Evolutionary conservation across 202 grass and related monocot genomes (phyloP).

Genomic region (Sporobolus alterniflorus): DNA sequence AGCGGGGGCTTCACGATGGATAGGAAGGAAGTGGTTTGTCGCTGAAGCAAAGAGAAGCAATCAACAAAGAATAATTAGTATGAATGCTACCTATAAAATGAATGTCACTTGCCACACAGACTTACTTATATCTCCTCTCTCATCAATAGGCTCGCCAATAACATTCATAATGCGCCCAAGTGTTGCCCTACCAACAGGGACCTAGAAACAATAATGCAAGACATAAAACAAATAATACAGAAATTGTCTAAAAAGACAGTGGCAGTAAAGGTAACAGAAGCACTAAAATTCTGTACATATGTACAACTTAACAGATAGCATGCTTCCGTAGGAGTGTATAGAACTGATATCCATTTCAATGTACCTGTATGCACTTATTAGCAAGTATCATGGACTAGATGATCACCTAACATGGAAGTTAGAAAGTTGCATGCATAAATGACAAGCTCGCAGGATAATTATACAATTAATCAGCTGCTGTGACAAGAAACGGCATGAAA

Average conservation of each 20-base stretch:
- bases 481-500: not conserved
- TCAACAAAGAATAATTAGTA: not conserved
- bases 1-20: slow-evolving; percentile 90
- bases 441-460: not conserved
- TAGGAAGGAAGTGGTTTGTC: slow-evolving; percentile 87
- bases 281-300: slow-evolving; percentile 7
- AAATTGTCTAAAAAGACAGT: not conserved
- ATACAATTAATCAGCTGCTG: not conserved
- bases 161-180: slow-evolving; percentile 97
- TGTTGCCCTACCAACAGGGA: slow-evolving; percentile 90
- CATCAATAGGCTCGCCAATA: slow-evolving; percentile 90
- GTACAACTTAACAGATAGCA: not conserved
- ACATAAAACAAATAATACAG: slow-evolving; percentile 8
- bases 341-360: not conserved
- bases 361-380: not conserved
- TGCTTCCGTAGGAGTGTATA: not conserved
- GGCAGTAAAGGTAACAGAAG: not conserved
- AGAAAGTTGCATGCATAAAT: not conserved
- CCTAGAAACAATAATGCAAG: slow-evolving; percentile 51
- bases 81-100: not conserved
- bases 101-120: slow-evolving; percentile 1
- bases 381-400: not conserved
- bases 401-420: not conserved
- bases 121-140: slow-evolving; percentile 93
- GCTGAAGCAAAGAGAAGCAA: slow-evolving; percentile 44